Base-by-base conservation (phyloP, 139 green algal species). In the Ettlia oleoabundans region DNA sequence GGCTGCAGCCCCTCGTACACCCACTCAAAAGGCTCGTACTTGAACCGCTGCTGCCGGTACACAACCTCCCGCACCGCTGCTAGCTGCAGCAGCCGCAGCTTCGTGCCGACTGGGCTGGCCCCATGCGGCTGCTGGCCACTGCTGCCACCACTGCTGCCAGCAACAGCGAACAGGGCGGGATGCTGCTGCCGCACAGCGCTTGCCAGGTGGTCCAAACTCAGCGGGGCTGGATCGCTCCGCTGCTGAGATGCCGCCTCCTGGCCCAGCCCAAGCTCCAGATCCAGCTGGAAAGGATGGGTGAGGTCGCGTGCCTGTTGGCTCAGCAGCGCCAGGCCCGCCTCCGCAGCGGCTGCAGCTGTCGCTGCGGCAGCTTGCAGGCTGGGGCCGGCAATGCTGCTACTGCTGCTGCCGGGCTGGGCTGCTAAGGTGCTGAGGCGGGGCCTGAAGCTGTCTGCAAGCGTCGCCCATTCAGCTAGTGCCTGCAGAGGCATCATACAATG, bases 1-100 rank as follows among this genome's bases (percentile, higher is more conserved):
- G 93, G 92, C 2, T 52, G 41, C 51, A 95, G 72, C 9, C 92
- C 92, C 26, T 94, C 91, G 68, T 96, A 96, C n/a, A 95, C 86
- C 93, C 93, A 96, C 88, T 96, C 93, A 75, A 95, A 89, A 0
- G 93, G 93, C 35, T 89, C 81, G 33, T 86, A 70, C 32, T 67
- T 78, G 62, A 84, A 82, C 24, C 51, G 68, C 19, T 78, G 42
- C 52, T 82, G 65, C n/a, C 65, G 33, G 55, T 85, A 90, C 21
- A 90, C 32, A 32, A 76, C 86, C 37, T 87, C 38, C 19, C 15
- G 32, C n/a, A 81, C 66, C 0, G 58, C 75, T 6, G 41, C 58
- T 10, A 41, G 51, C 58, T 81, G 75, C 28, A 32, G 38, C n/a
- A 70, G 38, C 4, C 41, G 75, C 58, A 41, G 18, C 55, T 62